Percentiles rank a stretch among this genome's conserved stretches.
Evolutionary conservation across 1,284 basidiomycete genomes (phyloP).

Genomic region (Sanguinoderma infundibulare): DNA sequence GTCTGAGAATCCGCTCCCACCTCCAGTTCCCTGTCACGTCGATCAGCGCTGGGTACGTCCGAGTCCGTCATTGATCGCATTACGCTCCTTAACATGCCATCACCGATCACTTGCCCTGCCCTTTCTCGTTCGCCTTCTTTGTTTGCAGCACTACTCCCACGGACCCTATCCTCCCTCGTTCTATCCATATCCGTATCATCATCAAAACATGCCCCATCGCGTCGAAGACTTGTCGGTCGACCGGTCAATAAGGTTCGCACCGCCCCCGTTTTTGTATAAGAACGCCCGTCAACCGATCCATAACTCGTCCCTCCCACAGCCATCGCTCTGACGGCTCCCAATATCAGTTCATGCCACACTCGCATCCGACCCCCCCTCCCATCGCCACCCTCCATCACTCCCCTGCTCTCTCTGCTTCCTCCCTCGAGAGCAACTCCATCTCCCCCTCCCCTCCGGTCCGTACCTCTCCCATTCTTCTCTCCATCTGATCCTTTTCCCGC

Average conservation of each 20-base stretch:
- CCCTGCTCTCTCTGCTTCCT: conserved; percentile 62
- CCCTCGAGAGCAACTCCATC: conserved; percentile 58
- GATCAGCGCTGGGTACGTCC: conserved; percentile 29
- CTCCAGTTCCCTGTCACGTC: conserved; percentile 24
- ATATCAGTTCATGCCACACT: conserved; percentile 43
- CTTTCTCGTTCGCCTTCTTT: conserved; percentile 6
- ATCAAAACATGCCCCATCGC: conserved; percentile 48
- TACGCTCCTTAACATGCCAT: conserved; percentile 26
- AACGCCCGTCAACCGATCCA: conserved; percentile 25
- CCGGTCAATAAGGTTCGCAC: conserved; percentile 45
- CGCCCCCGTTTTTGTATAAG: conserved; percentile 26
- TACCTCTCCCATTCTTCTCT: conserved; percentile 26
- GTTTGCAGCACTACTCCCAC: conserved; percentile 26
- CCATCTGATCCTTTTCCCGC: conserved; percentile 37
- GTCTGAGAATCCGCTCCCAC: conserved; percentile 18
- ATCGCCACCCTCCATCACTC: conserved; percentile 63
- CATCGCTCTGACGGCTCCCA: conserved; percentile 46
- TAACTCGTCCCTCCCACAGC: conserved; percentile 31
- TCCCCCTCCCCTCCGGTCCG: conserved; percentile 51
- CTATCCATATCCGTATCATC: conserved; percentile 32
- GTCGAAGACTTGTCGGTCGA: conserved; percentile 47
- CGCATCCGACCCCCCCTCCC: conserved; percentile 56
- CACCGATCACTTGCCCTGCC: conserved; percentile 22
- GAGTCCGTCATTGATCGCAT: conserved; percentile 25
- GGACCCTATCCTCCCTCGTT: conserved; percentile 25